Conservation (phyloP, 106 monocot species). For the Iris macrosiphon region DNA sequence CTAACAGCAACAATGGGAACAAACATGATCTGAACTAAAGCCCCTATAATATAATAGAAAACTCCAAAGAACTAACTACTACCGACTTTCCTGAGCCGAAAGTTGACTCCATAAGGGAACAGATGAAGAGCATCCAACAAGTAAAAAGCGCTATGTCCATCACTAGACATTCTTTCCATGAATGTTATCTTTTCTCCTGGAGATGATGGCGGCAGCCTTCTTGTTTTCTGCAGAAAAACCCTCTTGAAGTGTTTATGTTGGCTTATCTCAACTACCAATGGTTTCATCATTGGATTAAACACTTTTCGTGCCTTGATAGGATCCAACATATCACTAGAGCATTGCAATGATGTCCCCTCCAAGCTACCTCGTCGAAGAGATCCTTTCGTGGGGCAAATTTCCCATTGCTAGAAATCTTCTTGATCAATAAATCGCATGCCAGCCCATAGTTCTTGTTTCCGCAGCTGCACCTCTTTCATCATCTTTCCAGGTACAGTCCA, state of each 20-base stretch:
- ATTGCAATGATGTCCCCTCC: constrained; percentile 29
- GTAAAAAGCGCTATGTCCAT: no score
- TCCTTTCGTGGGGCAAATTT: constrained; percentile 36
- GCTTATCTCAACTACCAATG: no score
- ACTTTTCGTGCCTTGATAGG: constrained; percentile 43
- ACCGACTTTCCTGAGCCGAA: no score
- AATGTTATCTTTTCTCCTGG: background rate
- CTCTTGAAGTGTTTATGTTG: no score
- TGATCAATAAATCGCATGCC: constrained; percentile 49
- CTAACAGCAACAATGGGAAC: no score
- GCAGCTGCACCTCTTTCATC: constrained; percentile 23
- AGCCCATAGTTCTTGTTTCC: constrained; percentile 10
- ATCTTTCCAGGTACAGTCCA: constrained; percentile 42
- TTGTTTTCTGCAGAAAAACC: background rate
- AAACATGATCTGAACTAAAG: no score
- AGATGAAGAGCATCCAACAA: no score
- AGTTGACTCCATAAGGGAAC: no score
- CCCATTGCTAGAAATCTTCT: constrained; percentile 61
- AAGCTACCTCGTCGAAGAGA: constrained; percentile 50
- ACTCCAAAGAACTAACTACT: no score
- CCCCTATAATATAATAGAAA: no score
- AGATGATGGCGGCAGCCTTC: background rate
- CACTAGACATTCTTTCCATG: constrained; percentile 3
- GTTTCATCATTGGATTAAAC: constrained; percentile 14
- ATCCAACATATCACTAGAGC: constrained; percentile 46